phyloP scores from a whole-genome alignment of 106 monocot species.

The Platanthera guangdongensis region DNA sequence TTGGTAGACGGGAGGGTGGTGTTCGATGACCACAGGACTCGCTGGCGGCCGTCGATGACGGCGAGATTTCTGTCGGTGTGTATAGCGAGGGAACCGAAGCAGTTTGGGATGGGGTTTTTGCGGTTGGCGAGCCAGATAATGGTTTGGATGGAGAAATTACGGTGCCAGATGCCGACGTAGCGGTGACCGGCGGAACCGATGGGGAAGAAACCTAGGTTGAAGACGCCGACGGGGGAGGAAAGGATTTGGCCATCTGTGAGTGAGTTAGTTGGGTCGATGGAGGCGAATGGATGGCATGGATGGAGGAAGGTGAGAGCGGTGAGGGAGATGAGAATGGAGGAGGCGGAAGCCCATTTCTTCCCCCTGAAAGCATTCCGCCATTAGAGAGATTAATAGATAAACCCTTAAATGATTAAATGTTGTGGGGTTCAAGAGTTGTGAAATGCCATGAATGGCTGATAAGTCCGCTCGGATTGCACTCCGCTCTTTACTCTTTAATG shows the following conservation, averaged over 20 bases:
- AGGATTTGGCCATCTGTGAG: constrained; percentile 6
- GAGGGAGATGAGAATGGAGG: constrained; percentile 1
- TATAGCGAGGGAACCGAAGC: not conserved
- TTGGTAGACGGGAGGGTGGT: not conserved
- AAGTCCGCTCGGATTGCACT: not conserved
- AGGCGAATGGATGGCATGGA: not conserved
- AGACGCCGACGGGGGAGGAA: constrained; percentile 6
- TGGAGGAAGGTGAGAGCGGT: not conserved
- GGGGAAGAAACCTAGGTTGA: constrained; percentile 44
- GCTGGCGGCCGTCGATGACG: not conserved
- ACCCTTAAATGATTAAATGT: not conserved
- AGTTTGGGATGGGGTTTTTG: constrained; percentile 11
- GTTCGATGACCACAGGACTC: constrained; percentile 5
- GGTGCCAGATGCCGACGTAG: constrained; percentile 41
- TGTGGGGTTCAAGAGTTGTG: not conserved
- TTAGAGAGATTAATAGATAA: not conserved
- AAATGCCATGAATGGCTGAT: no score
- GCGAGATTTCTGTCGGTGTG: constrained; percentile 14
- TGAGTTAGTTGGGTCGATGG: not conserved
- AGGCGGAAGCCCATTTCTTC: not conserved
- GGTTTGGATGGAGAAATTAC: constrained; percentile 5
- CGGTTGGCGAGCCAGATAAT: constrained; percentile 39
- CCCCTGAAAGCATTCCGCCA: not conserved
- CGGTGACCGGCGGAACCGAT: not conserved
- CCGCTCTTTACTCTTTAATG: not conserved